Base-by-base conservation (phyloP, 192 early-diverging fungal species). In the Gigaspora rosea region DNA sequence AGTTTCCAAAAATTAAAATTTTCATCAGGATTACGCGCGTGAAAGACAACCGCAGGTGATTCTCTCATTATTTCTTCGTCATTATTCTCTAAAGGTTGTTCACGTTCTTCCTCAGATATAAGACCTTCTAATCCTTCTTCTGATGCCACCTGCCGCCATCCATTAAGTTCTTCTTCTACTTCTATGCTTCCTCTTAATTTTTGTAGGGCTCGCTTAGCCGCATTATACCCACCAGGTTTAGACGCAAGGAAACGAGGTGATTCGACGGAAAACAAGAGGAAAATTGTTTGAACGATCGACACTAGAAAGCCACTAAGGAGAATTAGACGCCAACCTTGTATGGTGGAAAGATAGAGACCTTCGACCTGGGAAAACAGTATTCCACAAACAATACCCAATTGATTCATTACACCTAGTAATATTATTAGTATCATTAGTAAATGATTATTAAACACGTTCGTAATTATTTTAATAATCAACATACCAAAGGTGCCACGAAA, bases 351-450 rank as follows among this genome's bases (percentile, higher is more conserved):
- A 59, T 83, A 91, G 47, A 92, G 82, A 1, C 91, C 92, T 8
- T 88, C 80, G 12, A 90, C 79, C 73, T 94, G 95, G 2, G 94
- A 88, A 16, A 90, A 74, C 35, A 97, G 84, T 73, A 97, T 88
- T 22, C 96, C 96, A 12, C 88, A 66, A 12, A 96, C 90, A 68
- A 95, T 94, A 49, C 91, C 90, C 64, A 95, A 80, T 83, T 97
- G 96, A 81, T 95, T 95, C 77, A 92, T 85, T n/a, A 90, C 86
- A 52, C 93, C 85, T 86, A 73, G 15, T 46, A 32, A 22, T 49
- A 22, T 27, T 13, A 49, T 46, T 50, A 69, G 12, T 41, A 33
- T 73, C 8, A 33, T 32, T 16, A n/a, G 6, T 62, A 56, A 22
- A 50, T 41, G 48, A 27, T 35, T 27, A 3, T n/a, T 20, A 47